Evolutionary conservation across 257 asterid species (phyloP), one percentile per base, ranked within the genome.

Genomic region (Primulina tabacum): DNA sequence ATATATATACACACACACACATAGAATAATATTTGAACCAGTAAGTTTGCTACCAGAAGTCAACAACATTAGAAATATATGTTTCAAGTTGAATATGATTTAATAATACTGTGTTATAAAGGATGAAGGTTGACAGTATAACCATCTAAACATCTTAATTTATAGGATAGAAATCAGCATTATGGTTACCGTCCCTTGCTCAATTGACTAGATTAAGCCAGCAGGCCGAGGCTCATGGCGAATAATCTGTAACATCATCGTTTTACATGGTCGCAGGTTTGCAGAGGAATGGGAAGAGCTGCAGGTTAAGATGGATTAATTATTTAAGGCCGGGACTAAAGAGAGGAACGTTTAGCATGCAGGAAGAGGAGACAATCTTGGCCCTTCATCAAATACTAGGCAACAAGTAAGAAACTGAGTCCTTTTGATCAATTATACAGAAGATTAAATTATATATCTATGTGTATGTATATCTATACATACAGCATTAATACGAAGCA

Each of bases 301-400:
- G 98, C 81, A 81, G 98, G 65, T 73, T 92, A 40, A 82, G 98
- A 71, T 92, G 98, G 98, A 83, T 89, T 75, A 92, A 92, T 76
- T 92, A 92, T 67, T 68, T 92, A 34, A 64, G 98, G 75, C 96
- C 98, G 0, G 98, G 98, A 47, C 40, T 92, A 73, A 92, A 92
- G 58, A 82, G 89, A 61, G 98, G 90, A 59, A 70, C 82, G 29
- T 89, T 89, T 79, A 81, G 77, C 71, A 2, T 34, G 12, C 84
- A 86, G 16, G 98, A 92, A 80, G 92, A 87, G 76, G 85, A 85
- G 52, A 71, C 47, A 28, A 78, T 92, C 60, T 55, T 88, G 71
- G 65, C 86, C 81, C 86, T 89, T 77, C 98, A 92, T 83, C 79
- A 70, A 76, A 68, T 83, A 65, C 72, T 92, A 70, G 98, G 98